Evolutionary conservation across 2,329 filamentous ascomycete genomes (phyloP), one percentile per base, ranked within the genome.

Genomic region (Emergomyces orientalis): DNA sequence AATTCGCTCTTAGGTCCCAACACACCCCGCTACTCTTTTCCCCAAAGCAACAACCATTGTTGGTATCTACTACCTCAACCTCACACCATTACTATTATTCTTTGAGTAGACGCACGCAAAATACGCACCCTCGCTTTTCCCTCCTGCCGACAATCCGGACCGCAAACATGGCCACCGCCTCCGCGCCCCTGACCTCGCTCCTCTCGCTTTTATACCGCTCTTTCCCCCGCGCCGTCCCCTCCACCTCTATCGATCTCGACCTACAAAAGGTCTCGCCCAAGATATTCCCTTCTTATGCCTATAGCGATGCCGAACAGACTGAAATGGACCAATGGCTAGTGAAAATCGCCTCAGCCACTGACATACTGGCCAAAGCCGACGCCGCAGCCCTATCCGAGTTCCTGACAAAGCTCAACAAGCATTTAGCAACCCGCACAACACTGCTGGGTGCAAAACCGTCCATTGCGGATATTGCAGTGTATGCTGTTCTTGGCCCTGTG

Each of bases 251-350:
- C 54, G 76, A 78, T 67, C 72, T 73, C 60, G 76, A 79, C 62
- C 74, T 79, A 51, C 72, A 74, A 66, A 71, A 79, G 68, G 74
- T 79, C 66, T 80, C 78, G 65, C 76, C 81, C 75, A 84, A 82
- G 73, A 89, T 93, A 71, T 86, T 91, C 78, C 80, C 84, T 67
- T 78, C 83, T 66, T 83, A 84, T 73, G 86, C 84, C 70, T 96
- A 94, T 80, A 86, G 85, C 66, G 81, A 87, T 70, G 83, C 86
- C 67, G 92, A 97, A 79, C 87, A 92, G 78, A 84, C 88, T 22
- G 91, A 96, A 79, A 88, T 96, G 75, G 86, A 88, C 77, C 88
- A 94, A 81, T 97, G 92, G 92, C 83, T 93, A 72, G 87, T 86
- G 72, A 89, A 89, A 55, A 86, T 90, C 51, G 83, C 87, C 65